Base-by-base conservation (phyloP, 2,329 filamentous ascomycete genomes). In the Pyricularia pennisetigena region DNA sequence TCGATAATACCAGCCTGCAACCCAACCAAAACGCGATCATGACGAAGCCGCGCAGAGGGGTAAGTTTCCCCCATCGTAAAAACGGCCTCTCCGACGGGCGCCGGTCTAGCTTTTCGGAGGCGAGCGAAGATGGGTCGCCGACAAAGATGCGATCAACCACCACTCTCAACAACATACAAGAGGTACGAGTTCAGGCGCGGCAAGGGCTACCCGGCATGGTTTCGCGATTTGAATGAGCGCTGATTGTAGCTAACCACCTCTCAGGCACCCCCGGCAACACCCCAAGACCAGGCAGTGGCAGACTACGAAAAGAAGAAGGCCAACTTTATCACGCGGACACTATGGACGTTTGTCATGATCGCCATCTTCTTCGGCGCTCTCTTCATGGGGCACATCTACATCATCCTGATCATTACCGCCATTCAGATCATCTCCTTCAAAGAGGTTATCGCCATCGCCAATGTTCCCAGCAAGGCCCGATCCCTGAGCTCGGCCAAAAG, bases 311-410 rank as follows among this genome's bases (percentile, higher is more conserved):
- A 98, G 87, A 99, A 99, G 81, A 97, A 97, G 82, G 90, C 93
- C 79, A 97, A 95, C 78, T 98, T 99, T 83, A 91, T 97, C 75
- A 97, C 93, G 57, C 90, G 95, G 75, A 94, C 94, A 68, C 93
- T 97, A 84, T 99, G 95, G 95, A 97, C 93, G 3, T 90, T 99
- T 72, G 90, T 97, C 80, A 99, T 99, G 95, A 97, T 99, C 74
- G 91, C 84, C 68, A 86, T 88, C 75, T 99, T 99, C 85, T 97
- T 98, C 80, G 85, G 87, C 69, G 88, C 92, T 72, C 91, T 99
- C 79, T 96, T 97, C 82, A 92, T 94, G 75, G 95, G 95, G 70
- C 95, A 99, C 81, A 93, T 99, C 78, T 99, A 98, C 83, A 91
- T 99, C 78, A 93, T 99, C 77, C 89, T 89, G 74, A 89, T 97